Percentiles rank a stretch among this genome's conserved stretches.
phyloP scores from a whole-genome alignment of 495 filamentous ascomycete genomes.

The Emericellopsis terricola region DNA sequence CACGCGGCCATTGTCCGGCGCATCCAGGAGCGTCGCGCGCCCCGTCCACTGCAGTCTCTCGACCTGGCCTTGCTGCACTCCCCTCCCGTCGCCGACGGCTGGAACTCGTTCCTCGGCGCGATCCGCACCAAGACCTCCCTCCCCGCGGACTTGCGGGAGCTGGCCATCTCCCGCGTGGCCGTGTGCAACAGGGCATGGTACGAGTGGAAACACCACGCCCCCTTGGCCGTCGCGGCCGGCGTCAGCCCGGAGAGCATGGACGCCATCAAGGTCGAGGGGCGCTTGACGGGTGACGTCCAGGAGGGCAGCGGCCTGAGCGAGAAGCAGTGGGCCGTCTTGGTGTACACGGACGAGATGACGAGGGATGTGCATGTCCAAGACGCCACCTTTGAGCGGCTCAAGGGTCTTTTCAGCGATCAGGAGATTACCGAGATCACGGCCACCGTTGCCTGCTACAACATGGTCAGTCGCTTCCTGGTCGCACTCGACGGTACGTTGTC shows the following conservation, averaged over 20 bases:
- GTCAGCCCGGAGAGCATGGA: conserved; percentile 30
- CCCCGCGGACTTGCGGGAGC: conserved; percentile 40
- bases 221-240: conserved; percentile 31
- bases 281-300: conserved; percentile 1
- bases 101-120: conserved; percentile 64
- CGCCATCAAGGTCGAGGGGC: conserved; percentile 9
- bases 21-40: conserved; percentile 42
- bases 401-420: conserved; percentile 37
- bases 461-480: conserved; percentile 70
- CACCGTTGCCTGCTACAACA: conserved; percentile 70
- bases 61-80: conserved; percentile 61
- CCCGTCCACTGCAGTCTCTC: conserved; percentile 45
- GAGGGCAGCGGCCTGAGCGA: conserved; percentile 20
- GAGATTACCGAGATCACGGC: conserved; percentile 66
- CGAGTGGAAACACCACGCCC: conserved; percentile 65
- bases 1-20: conserved; percentile 38
- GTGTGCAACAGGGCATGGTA: conserved; percentile 56
- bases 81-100: conserved; percentile 55
- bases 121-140: conserved; percentile 49
- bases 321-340: conserved; percentile 44
- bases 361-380: conserved; percentile 42
- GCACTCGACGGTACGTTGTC: conserved; percentile 52
- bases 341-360: conserved; percentile 64
- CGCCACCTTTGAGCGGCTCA: conserved; percentile 41
- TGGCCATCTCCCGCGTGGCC: conserved; percentile 60